Percentiles rank a stretch among this genome's conserved stretches.
Conservation (phyloP, 1,284 basidiomycete species). For the Kalmanozyma brasiliensis region DNA sequence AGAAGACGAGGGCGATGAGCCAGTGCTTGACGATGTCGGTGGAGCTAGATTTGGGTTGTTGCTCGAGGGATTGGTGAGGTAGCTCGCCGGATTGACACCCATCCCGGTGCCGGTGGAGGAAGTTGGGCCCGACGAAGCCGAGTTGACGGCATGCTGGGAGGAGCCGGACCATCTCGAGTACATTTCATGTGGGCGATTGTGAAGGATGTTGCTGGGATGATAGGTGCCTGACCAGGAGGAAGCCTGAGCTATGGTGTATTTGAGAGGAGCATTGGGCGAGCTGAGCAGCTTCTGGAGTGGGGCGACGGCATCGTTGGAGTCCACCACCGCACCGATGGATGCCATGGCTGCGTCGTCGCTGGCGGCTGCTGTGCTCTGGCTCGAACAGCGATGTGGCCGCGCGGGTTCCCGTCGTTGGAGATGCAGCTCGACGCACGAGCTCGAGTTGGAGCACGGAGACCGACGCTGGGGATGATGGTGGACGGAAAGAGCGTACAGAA, state of each 20-base stretch:
- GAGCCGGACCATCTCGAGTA: slow-evolving; percentile 57
- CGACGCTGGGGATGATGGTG: no score
- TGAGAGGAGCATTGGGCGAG: slow-evolving; percentile 30
- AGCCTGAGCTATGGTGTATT: slow-evolving; percentile 48
- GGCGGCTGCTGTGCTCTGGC: background rate
- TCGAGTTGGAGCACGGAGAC: no score
- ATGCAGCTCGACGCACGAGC: no score
- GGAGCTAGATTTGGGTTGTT: slow-evolving; percentile 17
- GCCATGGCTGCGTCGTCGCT: slow-evolving; percentile 3
- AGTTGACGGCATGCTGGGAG: slow-evolving; percentile 33
- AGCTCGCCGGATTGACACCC: slow-evolving; percentile 24
- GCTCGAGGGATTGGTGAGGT: slow-evolving; percentile 15
- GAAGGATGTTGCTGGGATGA: slow-evolving; percentile 59
- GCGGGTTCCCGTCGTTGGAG: no score
- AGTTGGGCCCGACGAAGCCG: slow-evolving; percentile 21
- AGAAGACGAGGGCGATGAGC: slow-evolving; percentile 20
- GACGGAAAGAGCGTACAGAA: no score
- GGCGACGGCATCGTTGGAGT: slow-evolving; percentile 18
- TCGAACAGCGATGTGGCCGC: no score
- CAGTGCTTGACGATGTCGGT: slow-evolving; percentile 22
- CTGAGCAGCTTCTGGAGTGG: slow-evolving; percentile 40
- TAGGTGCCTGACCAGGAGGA: slow-evolving; percentile 64
- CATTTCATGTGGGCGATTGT: slow-evolving; percentile 56
- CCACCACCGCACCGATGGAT: slow-evolving; percentile 2
- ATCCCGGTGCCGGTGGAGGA: slow-evolving; percentile 23